These are phyloP conservation scores for Paramecium sexaurelia DNA, from an alignment of 73 alveolate species.

Conservation along the genomic window DNA sequence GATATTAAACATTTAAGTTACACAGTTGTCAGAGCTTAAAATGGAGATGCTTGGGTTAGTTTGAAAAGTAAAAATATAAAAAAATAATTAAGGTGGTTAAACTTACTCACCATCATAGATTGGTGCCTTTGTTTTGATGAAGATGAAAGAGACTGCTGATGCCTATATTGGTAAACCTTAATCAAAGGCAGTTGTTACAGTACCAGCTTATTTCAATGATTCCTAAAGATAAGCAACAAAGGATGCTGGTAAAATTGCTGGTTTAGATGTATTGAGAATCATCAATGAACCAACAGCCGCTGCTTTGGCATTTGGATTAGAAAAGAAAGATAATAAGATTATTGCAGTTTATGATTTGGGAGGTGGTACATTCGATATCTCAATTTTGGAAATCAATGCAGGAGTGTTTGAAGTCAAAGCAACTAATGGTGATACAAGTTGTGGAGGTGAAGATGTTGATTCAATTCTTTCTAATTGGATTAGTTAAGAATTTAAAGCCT, in stretches of 20 bases:
- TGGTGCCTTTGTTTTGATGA: conserved; percentile 84
- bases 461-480: conserved; percentile 75
- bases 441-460: conserved; percentile 99
- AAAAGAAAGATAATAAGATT: conserved; percentile 91
- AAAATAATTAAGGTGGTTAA: conserved; percentile 45
- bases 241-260: conserved; percentile 93
- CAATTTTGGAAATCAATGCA: conserved; percentile 92
- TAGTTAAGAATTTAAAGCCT: conserved; percentile 86
- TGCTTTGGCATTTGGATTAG: conserved; percentile 97
- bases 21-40: conserved; percentile 83
- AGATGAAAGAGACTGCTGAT: conserved; percentile 93
- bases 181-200: conserved; percentile 93
- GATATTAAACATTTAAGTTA: conserved; percentile 83
- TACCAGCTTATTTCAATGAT: conserved; percentile 97
- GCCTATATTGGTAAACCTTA: conserved; percentile 84
- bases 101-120: conserved; percentile 77
- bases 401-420: conserved; percentile 98
- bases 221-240: conserved; percentile 91
- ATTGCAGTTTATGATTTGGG: conserved; percentile 98
- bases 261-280: conserved; percentile 96
- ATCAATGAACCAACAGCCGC: conserved; percentile 99
- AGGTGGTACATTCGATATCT: conserved; percentile 99
- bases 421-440: conserved; percentile 95
- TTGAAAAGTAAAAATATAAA: conserved; percentile 72
- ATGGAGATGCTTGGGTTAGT: conserved; percentile 96